A percentile compares a stretch with the other conserved stretches of the same genome.
These are phyloP conservation scores for Metschnikowia reukaufii DNA, from an alignment of 805 yeast species.

Conservation along the genomic window DNA sequence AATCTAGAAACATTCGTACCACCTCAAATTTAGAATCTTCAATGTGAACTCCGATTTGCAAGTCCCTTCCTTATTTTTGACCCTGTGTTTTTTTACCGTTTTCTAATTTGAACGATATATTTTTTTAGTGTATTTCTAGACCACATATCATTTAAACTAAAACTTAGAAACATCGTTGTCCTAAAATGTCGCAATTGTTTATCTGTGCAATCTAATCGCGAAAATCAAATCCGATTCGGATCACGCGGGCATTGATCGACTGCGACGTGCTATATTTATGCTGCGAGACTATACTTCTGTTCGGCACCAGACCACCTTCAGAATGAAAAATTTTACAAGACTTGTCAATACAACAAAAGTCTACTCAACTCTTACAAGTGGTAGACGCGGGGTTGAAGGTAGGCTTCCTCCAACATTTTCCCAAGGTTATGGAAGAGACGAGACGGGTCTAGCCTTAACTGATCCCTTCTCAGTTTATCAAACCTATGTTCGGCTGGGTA, in stretches of 20 bases:
- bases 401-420: constrained; percentile 26
- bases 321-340: not conserved
- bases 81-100: not conserved
- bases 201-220: constrained; percentile 10
- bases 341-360: not conserved
- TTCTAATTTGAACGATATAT: not conserved
- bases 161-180: too few species aligned
- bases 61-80: too few species aligned
- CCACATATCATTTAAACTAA: too few species aligned
- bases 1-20: not conserved
- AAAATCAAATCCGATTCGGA: constrained; percentile 7
- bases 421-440: not conserved
- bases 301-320: not conserved
- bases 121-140: not conserved
- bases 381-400: constrained; percentile 42
- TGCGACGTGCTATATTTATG: not conserved
- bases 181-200: not conserved
- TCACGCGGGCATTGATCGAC: not conserved
- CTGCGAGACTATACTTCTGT: too few species aligned
- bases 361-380: constrained; percentile 17
- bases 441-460: constrained; percentile 43
- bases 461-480: constrained; percentile 64
- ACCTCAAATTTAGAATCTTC: not conserved
- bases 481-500: constrained; percentile 50
- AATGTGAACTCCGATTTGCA: too few species aligned